These are phyloP conservation scores for Skeletonema menzelii DNA, from an alignment of 108 stramenopile genomes.

Conservation along the genomic window DNA sequence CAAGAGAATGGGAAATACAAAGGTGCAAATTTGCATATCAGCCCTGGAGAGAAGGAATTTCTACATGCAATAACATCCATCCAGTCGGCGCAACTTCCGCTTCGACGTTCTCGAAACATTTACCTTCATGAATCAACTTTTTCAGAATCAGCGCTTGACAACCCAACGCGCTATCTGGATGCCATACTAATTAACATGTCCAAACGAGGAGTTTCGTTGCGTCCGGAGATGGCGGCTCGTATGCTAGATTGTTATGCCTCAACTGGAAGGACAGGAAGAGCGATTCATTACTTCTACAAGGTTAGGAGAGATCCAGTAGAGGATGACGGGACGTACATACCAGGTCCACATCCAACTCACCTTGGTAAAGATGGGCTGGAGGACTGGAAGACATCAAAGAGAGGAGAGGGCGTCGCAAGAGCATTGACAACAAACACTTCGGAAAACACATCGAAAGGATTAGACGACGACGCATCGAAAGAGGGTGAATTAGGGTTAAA, in stretches of 20 bases:
- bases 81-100: slow-evolving; percentile 57
- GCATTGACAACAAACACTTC: background rate
- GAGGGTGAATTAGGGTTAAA: slow-evolving; percentile 13
- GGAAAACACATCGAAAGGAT: background rate
- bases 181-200: slow-evolving; percentile 85
- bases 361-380: slow-evolving; percentile 38
- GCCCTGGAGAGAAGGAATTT: slow-evolving; percentile 53
- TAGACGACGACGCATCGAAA: slow-evolving; percentile 6
- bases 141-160: slow-evolving; percentile 71
- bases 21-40: slow-evolving; percentile 9
- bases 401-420: slow-evolving; percentile 30
- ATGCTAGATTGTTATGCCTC: slow-evolving; percentile 75
- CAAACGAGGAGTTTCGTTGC: slow-evolving; percentile 67
- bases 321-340: slow-evolving; percentile 45
- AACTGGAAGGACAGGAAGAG: slow-evolving; percentile 70
- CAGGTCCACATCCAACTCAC: slow-evolving; percentile 46
- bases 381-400: slow-evolving; percentile 34
- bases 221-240: slow-evolving; percentile 60
- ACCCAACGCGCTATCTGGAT: slow-evolving; percentile 88
- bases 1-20: slow-evolving; percentile 11
- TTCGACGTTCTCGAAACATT: slow-evolving; percentile 67
- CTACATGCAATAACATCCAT: slow-evolving; percentile 66
- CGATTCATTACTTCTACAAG: slow-evolving; percentile 79
- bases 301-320: slow-evolving; percentile 52
- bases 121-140: slow-evolving; percentile 58